Evolutionary conservation across 805 yeast species (phyloP).

Genomic region (Starmerella bombicola): DNA sequence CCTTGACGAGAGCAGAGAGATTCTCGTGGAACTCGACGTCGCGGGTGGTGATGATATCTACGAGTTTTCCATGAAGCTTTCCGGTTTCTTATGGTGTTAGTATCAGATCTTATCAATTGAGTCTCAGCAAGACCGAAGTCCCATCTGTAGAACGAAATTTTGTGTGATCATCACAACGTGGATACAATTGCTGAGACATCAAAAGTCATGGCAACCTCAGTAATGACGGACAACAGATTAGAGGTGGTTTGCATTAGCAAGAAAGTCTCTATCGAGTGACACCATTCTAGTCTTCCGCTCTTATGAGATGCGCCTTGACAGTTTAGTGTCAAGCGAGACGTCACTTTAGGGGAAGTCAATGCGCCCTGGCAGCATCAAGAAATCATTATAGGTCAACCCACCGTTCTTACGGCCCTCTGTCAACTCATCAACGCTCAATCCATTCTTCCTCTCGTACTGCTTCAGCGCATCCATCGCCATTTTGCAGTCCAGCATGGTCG

Average conservation of each 20-base stretch:
- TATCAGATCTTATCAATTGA: slow-evolving; percentile 31
- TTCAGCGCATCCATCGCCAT: slow-evolving; percentile 55
- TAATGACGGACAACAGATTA: slow-evolving; percentile 99
- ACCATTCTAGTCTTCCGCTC: no score
- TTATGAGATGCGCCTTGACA: slow-evolving; percentile 87
- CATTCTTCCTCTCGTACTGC: slow-evolving; percentile 63
- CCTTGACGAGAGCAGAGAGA: slow-evolving; percentile 46
- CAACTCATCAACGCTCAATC: slow-evolving; percentile 67
- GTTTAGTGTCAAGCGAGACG: slow-evolving; percentile 69
- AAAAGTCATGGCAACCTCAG: slow-evolving; percentile 95
- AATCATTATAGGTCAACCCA: slow-evolving; percentile 95
- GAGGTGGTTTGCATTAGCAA: no score
- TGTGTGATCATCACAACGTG: neutral
- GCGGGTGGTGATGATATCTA: slow-evolving; percentile 94
- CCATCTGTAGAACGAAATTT: slow-evolving; percentile 99
- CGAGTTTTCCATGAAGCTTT: slow-evolving; percentile 69
- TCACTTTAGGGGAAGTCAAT: slow-evolving; percentile 70
- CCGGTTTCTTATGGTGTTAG: slow-evolving; percentile 55
- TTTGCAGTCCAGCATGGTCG: slow-evolving; percentile 10
- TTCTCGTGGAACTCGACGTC: slow-evolving; percentile 91
- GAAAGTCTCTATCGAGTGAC: no score
- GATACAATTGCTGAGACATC: no score
- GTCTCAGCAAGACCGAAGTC: slow-evolving; percentile 89
- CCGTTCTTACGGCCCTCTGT: slow-evolving; percentile 87
- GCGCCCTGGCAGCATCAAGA: slow-evolving; percentile 89